phyloP scores from a whole-genome alignment of 345 rosid species.

The Lepidium sativum region DNA sequence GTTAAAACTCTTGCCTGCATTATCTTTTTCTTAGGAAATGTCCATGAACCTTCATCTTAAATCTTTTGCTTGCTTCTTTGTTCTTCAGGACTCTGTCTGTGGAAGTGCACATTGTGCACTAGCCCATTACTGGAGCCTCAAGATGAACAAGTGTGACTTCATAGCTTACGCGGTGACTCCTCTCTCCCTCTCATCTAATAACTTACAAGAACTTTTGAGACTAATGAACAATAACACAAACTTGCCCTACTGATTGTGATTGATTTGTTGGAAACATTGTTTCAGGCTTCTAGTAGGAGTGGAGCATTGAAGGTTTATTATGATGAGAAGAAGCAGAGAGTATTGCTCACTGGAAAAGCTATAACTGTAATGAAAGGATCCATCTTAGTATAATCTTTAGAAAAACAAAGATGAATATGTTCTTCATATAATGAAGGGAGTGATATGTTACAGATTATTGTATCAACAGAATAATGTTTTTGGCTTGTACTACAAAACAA shows the following conservation, averaged over 20 bases:
- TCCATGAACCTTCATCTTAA: neutral
- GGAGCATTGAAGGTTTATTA: constrained; percentile 41
- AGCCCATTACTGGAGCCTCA: constrained; percentile 55
- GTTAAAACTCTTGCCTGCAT: neutral
- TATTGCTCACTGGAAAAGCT: constrained; percentile 51
- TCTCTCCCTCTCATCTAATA: neutral
- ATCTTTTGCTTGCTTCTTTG: neutral
- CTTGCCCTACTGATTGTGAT: neutral
- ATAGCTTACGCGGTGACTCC: constrained; percentile 36
- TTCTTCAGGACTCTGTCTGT: neutral
- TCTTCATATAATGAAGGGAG: neutral
- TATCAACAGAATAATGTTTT: no score
- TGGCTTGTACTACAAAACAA: no score
- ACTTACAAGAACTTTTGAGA: neutral
- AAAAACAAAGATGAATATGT: neutral
- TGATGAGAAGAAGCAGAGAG: constrained; percentile 40
- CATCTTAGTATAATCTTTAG: constrained; percentile 30
- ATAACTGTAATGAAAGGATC: constrained; percentile 49
- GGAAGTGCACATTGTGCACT: constrained; percentile 54
- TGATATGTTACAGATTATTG: neutral
- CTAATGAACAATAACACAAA: neutral
- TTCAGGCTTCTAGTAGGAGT: constrained; percentile 51
- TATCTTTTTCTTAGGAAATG: neutral
- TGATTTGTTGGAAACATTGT: neutral
- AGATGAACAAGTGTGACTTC: constrained; percentile 45